Base-by-base conservation (phyloP, 2,329 filamentous ascomycete genomes). In the Aureobasidium sp. region DNA sequence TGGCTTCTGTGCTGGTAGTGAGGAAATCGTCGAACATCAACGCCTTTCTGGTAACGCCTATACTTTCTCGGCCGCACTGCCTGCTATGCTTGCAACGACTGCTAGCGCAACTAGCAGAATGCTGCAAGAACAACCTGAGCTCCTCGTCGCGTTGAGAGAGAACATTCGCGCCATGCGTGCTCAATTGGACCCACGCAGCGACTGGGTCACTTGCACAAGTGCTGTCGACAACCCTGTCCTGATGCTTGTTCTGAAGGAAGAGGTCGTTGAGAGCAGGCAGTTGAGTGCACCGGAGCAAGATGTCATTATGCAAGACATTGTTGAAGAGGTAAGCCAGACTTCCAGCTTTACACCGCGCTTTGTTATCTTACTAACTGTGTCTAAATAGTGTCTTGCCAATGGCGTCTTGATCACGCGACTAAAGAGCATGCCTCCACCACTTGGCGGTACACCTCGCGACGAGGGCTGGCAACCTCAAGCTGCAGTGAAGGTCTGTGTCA, bases 21-120 rank as follows among this genome's bases (percentile, higher is more conserved):
- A 87, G 66, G 94, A 97, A 72, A 92, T 97, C 20, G 90, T 97
- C 20, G 90, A 95, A 74, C 94, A 99, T 72, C 94, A 99, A 77
- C 92, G 94, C 67, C 92, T 99, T 70, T 91, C 90, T 9, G 90
- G 93, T 5, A 86, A 90, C 1, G 88, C 93, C 0, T 99, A 97
- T 75, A 97, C 94, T 3, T 99, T 91, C 78, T 97, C 93, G 32
- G 94, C 94, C 2, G 94, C 94, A 7, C 81, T 99, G 37, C 94
- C 94, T 4, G 94, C 94, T 24, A 88, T 99, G 79, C 81, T 96
- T 59, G 92, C 94, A 20, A 96, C 95, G n/a, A 97, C 92, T 0
- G 92, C 93, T 1, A 96, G 90, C 72, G 94, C 97, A 77, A 93
- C 92, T 1, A 83, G 97, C 63, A 86, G 87, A 62, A 79, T 97